Conservation (phyloP, 2,329 filamentous ascomycete genomes). For the Harringtonia aguacate region DNA sequence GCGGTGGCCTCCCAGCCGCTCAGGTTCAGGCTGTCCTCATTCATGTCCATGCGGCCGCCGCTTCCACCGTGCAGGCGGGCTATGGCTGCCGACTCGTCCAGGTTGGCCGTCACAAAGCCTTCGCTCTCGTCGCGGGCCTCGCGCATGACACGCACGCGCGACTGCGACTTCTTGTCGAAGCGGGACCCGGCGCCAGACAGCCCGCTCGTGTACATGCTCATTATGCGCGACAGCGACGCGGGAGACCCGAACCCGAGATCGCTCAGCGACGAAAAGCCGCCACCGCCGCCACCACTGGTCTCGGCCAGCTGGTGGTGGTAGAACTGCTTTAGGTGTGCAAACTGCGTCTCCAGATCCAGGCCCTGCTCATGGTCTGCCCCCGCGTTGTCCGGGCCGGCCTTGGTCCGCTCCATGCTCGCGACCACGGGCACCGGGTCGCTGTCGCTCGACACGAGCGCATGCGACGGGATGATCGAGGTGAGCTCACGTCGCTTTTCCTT, state of each 20-base stretch:
- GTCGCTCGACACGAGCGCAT: neutral
- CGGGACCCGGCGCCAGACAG: slow-evolving; percentile 32
- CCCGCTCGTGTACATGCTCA: slow-evolving; percentile 66
- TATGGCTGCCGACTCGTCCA: slow-evolving; percentile 53
- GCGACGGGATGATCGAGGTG: slow-evolving; percentile 12
- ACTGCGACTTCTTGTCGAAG: slow-evolving; percentile 53
- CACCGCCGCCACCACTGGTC: slow-evolving; percentile 36
- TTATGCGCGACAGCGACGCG: slow-evolving; percentile 73
- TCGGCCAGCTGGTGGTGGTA: slow-evolving; percentile 71
- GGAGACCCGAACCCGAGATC: slow-evolving; percentile 62
- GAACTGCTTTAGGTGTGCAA: slow-evolving; percentile 64
- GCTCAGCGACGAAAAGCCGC: slow-evolving; percentile 32
- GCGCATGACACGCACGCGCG: slow-evolving; percentile 64
- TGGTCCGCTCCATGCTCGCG: neutral
- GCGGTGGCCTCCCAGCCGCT: slow-evolving; percentile 55
- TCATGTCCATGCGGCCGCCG: neutral
- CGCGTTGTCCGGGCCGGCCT: slow-evolving; percentile 8
- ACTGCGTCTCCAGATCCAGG: slow-evolving; percentile 58
- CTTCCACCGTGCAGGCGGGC: slow-evolving; percentile 36
- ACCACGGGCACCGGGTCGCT: slow-evolving; percentile 15
- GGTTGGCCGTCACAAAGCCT: slow-evolving; percentile 53
- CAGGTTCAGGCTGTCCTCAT: neutral
- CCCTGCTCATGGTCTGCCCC: slow-evolving; percentile 26
- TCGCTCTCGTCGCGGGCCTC: slow-evolving; percentile 64
- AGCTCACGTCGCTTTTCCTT: slow-evolving; percentile 40